Evolutionary conservation across 1,284 basidiomycete genomes (phyloP), one percentile per base, ranked within the genome.

Genomic region (Irpex sp.): DNA sequence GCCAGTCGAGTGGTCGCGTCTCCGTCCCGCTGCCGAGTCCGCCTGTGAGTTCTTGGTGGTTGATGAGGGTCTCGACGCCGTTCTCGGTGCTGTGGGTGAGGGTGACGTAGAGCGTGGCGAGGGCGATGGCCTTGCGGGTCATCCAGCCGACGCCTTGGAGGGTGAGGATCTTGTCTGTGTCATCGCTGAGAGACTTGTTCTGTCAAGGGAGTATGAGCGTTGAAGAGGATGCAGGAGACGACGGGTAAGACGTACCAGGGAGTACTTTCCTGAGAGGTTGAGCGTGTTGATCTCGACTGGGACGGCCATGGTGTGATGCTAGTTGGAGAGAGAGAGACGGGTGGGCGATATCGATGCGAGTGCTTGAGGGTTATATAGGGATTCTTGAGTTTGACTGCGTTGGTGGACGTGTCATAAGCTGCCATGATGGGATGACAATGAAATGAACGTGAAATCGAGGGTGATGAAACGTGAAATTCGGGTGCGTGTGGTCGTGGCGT

Each of bases 131-230:
- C 66, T 79, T 84, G 64, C 87, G 80, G 63, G 75, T 85, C 21
- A 82, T 64, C 85, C 85, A 88, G 60, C 82, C 68, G 18, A 88
- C 77, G 48, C 86, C 87, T 70, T 88, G 87, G 16, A 85, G 75
- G 39, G 71, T 67, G 33, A 89, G 80, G 62, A 88, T 84, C 56
- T 76, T 75, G 64, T 88, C 86, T 18, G 78, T 79, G 56, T 74
- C 71, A 64, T 82, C 83, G 62, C 82, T 84, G 54, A 87, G 74
- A 3, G 72, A 16, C 57, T 63, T 70, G 64, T 70, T 69, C 71
- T 73, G 51, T 51, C 16, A 33, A 19, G 33, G n/a, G 23, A 58
- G 18, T 21, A 9, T 61, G 14, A 57, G 28, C 16, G 33, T n/a
- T 54, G 47, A 45, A 16, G 23, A 23, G 23, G 8, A 5, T 9